Evolutionary conservation across 1,284 basidiomycete genomes (phyloP).

Genomic region (Tylopilus microsporus): DNA sequence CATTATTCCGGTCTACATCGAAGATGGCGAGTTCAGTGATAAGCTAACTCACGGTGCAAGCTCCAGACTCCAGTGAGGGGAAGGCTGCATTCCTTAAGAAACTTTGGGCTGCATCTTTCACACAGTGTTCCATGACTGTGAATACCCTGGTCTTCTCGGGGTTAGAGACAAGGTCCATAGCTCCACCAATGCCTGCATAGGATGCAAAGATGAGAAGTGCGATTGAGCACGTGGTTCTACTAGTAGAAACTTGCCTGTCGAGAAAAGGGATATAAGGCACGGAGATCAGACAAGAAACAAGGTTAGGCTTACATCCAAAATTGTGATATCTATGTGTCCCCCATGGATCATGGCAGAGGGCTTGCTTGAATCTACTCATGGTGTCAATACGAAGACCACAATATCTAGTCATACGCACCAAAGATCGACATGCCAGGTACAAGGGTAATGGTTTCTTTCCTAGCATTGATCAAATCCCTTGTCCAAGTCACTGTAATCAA

Average conservation of each 20-base stretch:
- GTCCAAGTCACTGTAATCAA: neutral
- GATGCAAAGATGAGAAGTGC: constrained; percentile 3
- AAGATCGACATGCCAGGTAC: constrained; percentile 91
- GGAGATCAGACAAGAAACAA: neutral
- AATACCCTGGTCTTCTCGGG: constrained; percentile 88
- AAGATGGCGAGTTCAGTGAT: constrained; percentile 93
- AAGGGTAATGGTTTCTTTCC: constrained; percentile 92
- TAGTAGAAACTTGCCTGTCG: constrained; percentile 73
- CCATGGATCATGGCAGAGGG: constrained; percentile 96
- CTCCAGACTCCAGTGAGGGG: constrained; percentile 72
- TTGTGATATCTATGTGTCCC: constrained; percentile 91
- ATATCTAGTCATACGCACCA: constrained; percentile 46
- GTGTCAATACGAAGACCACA: neutral
- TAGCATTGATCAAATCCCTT: constrained; percentile 90
- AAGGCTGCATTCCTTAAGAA: constrained; percentile 76
- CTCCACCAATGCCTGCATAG: constrained; percentile 79
- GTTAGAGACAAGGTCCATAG: constrained; percentile 94
- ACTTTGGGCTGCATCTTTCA: constrained; percentile 86
- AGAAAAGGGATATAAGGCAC: constrained; percentile 2
- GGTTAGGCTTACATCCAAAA: constrained; percentile 58
- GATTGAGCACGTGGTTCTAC: constrained; percentile 31
- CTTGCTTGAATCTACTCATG: constrained; percentile 67
- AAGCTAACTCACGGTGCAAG: constrained; percentile 80
- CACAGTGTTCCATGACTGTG: constrained; percentile 83
- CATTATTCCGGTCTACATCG: constrained; percentile 73